phyloP scores from a whole-genome alignment of 805 yeast species.

The Starmerella bombi region DNA sequence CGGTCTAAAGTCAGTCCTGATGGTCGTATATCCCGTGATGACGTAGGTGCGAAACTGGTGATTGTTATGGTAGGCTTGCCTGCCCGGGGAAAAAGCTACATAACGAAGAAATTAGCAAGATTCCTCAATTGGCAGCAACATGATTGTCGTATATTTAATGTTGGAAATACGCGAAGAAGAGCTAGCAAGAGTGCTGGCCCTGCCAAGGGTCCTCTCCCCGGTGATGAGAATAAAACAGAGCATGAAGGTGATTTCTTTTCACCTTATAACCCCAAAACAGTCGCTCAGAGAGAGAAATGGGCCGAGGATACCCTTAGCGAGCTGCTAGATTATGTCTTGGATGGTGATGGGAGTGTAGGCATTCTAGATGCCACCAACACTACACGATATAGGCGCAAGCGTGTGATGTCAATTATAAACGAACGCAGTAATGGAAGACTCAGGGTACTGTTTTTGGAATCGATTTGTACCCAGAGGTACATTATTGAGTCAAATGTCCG shows the following conservation, averaged over 20 bases:
- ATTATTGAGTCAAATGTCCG: constrained; percentile 74
- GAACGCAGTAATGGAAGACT: constrained; percentile 35
- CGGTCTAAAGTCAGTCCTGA: constrained; percentile 68
- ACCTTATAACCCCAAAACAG: constrained; percentile 58
- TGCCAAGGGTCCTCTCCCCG: constrained; percentile 49
- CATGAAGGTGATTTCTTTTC: constrained; percentile 80
- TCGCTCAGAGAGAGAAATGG: constrained; percentile 75
- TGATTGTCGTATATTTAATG: constrained; percentile 80
- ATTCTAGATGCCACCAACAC: constrained; percentile 89
- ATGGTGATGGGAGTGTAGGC: constrained; percentile 82
- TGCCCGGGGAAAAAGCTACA: constrained; percentile 87
- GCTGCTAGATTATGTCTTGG: constrained; percentile 62
- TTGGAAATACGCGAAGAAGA: constrained; percentile 83
- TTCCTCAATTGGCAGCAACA: constrained; percentile 91
- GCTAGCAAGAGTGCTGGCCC: constrained; percentile 54
- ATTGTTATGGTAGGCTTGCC: constrained; percentile 94
- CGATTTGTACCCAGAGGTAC: constrained; percentile 67
- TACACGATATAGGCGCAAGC: constrained; percentile 54
- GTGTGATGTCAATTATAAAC: constrained; percentile 35
- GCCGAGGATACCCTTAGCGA: constrained; percentile 88
- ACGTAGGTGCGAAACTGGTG: constrained; percentile 71
- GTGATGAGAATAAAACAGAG: constrained; percentile 19
- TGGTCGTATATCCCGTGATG: constrained; percentile 34
- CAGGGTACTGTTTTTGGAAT: constrained; percentile 73
- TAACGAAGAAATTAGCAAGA: constrained; percentile 79